A percentile compares a stretch with the other conserved stretches of the same genome.
Evolutionary conservation across 2,329 filamentous ascomycete species (phyloP).

Genomic region (Fusarium pininemorale): DNA sequence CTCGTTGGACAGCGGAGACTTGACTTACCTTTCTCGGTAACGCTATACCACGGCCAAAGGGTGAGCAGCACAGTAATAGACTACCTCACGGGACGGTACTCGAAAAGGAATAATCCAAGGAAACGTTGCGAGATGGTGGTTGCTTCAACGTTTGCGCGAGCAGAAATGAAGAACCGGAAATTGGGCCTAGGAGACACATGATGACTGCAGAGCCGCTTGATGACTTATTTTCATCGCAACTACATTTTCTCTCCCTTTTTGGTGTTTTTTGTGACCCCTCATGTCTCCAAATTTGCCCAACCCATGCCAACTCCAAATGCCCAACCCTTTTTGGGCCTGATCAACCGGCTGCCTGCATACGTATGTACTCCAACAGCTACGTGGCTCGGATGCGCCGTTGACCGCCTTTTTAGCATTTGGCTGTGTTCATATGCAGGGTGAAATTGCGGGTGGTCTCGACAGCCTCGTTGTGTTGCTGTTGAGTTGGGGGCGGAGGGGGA

Average conservation of each 20-base stretch:
- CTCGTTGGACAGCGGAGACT: neutral
- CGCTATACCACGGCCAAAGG: neutral
- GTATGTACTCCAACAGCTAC: neutral
- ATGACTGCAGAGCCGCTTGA: neutral
- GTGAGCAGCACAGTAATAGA: neutral
- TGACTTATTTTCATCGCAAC: neutral
- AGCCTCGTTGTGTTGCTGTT: neutral
- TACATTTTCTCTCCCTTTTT: neutral
- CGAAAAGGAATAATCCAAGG: neutral
- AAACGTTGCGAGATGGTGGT: neutral
- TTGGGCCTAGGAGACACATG: neutral
- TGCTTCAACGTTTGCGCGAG: neutral
- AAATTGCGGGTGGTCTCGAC: neutral
- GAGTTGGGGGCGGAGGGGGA: neutral
- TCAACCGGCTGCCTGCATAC: conserved; percentile 3
- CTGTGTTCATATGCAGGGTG: neutral
- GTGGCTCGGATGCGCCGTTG: neutral
- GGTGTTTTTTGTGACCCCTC: neutral
- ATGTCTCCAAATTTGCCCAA: neutral
- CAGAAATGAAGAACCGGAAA: neutral
- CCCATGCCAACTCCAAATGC: neutral
- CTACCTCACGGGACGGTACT: neutral
- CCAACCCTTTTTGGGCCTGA: conserved; percentile 4
- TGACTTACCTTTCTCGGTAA: neutral
- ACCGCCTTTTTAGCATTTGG: conserved; percentile 1